These are phyloP conservation scores for Lachnellula hyalina DNA, from an alignment of 2,329 filamentous ascomycete genomes.

Conservation along the genomic window DNA sequence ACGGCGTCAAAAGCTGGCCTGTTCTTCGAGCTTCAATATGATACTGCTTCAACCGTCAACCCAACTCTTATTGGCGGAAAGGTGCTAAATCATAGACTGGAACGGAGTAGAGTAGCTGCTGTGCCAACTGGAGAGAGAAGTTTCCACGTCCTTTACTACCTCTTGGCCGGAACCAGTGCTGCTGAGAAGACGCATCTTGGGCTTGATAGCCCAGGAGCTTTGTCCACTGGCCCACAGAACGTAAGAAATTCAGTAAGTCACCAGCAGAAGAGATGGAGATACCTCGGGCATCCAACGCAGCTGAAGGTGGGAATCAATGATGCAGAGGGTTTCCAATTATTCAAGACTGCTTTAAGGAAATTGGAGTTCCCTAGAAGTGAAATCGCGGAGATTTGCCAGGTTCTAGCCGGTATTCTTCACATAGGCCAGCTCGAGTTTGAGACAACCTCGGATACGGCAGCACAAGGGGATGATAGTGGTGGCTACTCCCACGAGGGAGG, in stretches of 20 bases:
- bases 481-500: conserved; percentile 94
- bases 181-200: conserved; percentile 86
- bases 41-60: conserved; percentile 77
- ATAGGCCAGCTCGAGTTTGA: conserved; percentile 95
- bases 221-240: conserved; percentile 41
- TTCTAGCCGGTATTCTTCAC: conserved; percentile 90
- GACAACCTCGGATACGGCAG: conserved; percentile 72
- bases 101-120: conserved; percentile 83
- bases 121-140: conserved; percentile 95
- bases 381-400: conserved; percentile 94
- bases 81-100: conserved; percentile 85
- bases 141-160: conserved; percentile 94
- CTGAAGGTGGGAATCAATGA: conserved; percentile 97
- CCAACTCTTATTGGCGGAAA: conserved; percentile 92
- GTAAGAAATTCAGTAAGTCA: conserved; percentile 42
- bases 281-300: conserved; percentile 92
- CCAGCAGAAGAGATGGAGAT: conserved; percentile 83
- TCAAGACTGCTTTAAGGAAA: conserved; percentile 92
- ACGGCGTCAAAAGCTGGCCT: conserved; percentile 94
- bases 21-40: conserved; percentile 95
- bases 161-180: conserved; percentile 83
- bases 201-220: conserved; percentile 36
- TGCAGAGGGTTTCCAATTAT: conserved; percentile 89
- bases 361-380: conserved; percentile 90
- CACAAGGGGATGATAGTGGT: conserved; percentile 82